Percentiles rank a stretch among this genome's conserved stretches.
These are phyloP conservation scores for Lecanoromycetidae sp. DNA, from an alignment of 2,329 filamentous ascomycete species.

Conservation along the genomic window DNA sequence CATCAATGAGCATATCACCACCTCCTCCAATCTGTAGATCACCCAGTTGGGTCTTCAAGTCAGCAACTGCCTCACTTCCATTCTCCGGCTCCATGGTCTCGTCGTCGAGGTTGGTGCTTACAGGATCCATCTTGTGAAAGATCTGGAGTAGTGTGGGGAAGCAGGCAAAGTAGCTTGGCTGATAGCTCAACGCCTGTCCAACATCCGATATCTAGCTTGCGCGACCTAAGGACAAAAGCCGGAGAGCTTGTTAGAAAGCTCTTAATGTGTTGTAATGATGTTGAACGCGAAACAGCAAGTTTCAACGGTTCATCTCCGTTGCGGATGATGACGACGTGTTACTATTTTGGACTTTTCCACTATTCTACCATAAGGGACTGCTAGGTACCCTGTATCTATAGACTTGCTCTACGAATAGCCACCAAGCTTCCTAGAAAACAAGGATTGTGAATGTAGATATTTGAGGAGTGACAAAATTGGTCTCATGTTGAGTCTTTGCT, in stretches of 20 bases:
- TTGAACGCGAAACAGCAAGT: not conserved
- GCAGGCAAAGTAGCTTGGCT: not conserved
- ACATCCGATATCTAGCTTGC: not conserved
- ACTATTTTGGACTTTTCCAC: conserved; percentile 3
- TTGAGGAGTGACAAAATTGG: too few species aligned
- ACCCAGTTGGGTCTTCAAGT: conserved; percentile 20
- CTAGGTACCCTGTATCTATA: not conserved
- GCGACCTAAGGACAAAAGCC: not conserved
- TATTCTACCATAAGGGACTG: too few species aligned
- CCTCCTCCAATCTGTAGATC: conserved; percentile 16
- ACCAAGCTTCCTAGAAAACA: not conserved
- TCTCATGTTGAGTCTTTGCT: too few species aligned
- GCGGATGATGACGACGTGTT: conserved; percentile 6
- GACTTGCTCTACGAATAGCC: not conserved
- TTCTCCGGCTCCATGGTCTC: conserved; percentile 10
- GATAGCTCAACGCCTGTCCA: too few species aligned
- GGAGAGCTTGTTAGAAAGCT: not conserved
- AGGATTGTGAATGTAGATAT: too few species aligned
- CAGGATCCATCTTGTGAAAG: conserved; percentile 17
- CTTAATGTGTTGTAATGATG: not conserved
- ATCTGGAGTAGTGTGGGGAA: conserved; percentile 2
- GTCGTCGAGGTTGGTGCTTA: conserved; percentile 16
- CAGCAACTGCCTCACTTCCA: conserved; percentile 16
- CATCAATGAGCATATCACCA: conserved; percentile 23
- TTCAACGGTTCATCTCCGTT: not conserved